Base-by-base conservation (phyloP, 768 basidiomycete genomes). In the Pisolithus tinctorius region DNA sequence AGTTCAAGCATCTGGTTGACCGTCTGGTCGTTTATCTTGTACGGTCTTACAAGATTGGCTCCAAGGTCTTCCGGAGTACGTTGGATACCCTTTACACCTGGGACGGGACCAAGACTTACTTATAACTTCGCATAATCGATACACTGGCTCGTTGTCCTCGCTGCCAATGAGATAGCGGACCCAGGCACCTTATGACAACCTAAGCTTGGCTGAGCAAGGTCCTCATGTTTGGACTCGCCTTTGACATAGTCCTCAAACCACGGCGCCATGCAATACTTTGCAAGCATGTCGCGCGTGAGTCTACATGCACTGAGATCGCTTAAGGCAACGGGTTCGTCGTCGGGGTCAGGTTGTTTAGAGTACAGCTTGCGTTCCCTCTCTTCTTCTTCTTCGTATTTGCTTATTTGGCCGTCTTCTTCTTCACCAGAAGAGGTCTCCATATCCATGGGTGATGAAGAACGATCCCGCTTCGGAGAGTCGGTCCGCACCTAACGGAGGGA, bases 161-260 rank as follows among this genome's bases (percentile, higher is more conserved):
- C 71, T 58, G 0, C 88, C 90, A 56, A 94, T 83, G 37, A 88
- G 72, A 62, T 88, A 87, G 37, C 94, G 80, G 9, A 98, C 92
- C 81, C 84, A 98, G 25, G 82, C 81, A 43, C 86, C 93, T 93
- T 56, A 29, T 30, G 20, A 14, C 45, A 42, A 34, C 11, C 30
- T 47, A 38, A 47, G 47, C 55, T 57, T 36, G 56, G 51, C 47
- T 37, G 6, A 55, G 43, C 23, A 45, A 4, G 47, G n/a, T 47
- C 26, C 26, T 7, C 6, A 7, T 2, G 38, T 38, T 44, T 37
- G 2, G 13, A 54, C 76, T 54, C 57, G 84, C 94, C 86, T 66
- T 81, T 82, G 30, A 88, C 77, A 65, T 83, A 86, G 25, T 93
- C 85, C 55, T 86, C 82, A 63, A 97, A 98, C 81, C 88, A 93